phyloP scores from a whole-genome alignment of 805 yeast genomes.

The Starmerella apis region DNA sequence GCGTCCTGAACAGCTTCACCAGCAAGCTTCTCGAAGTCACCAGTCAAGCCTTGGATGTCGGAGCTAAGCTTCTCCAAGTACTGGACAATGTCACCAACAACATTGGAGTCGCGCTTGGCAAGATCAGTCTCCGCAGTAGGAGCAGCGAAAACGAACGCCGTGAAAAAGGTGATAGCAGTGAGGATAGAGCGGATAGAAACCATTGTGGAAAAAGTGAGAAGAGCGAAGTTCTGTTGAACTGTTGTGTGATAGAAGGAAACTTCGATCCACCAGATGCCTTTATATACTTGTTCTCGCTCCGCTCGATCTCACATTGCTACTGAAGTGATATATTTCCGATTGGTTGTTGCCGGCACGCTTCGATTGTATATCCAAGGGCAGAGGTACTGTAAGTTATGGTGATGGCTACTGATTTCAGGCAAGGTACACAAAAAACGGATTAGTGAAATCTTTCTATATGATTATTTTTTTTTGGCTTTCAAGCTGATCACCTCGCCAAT shows the following conservation, averaged over 20 bases:
- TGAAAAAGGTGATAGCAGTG: neutral
- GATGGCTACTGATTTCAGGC: neutral
- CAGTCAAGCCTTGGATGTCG: neutral
- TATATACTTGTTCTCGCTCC: neutral
- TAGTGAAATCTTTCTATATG: too few relatives aligned
- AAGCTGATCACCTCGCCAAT: too few relatives aligned
- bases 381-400: neutral
- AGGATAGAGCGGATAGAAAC: neutral
- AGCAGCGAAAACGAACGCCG: neutral
- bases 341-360: neutral
- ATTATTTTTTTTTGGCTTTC: too few relatives aligned
- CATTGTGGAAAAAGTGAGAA: neutral
- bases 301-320: neutral
- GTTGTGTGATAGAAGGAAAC: neutral
- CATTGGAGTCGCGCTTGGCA: neutral
- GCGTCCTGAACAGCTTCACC: neutral
- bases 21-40: neutral
- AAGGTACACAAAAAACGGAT: neutral
- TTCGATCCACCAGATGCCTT: neutral
- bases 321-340: neutral
- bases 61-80: neutral
- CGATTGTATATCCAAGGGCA: neutral
- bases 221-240: neutral
- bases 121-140: neutral
- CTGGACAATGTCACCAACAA: conserved; percentile 1